Base-by-base conservation (phyloP, 108 stramenopile genomes). In the Poteriospumella lacustris region DNA sequence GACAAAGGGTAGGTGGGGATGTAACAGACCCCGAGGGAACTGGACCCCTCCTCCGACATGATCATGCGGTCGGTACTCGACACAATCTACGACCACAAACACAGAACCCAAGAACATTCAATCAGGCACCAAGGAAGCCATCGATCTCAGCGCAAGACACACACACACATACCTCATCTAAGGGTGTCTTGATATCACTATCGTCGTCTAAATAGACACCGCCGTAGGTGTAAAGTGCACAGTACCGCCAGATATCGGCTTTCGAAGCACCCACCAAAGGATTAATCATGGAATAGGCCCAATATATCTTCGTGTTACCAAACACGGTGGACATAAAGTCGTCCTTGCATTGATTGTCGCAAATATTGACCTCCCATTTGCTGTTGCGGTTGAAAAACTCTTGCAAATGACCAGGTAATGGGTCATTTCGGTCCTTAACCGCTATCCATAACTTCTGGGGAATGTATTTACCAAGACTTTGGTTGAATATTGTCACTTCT, bases 171-270 rank as follows among this genome's bases (percentile, higher is more conserved):
- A 76, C 0, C 1, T 58, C 52, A 0, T 76, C 1, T 29, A 76
- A 58, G 0, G 75, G 75, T 0, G 26, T 34, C 1, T 1, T 34
- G 29, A 52, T 58, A 2, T 31, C 52, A 0, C 29, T 33, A 34
- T 76, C 75, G 0, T 58, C 29, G 58, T 76, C 75, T 2, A 76
- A 0, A 58, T 76, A 76, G 24, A 42, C 31, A 15, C 75, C 75
- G 2, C 75, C 75, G 31, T 58, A 76, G 12, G 40, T 76, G 34
- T 59, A 76, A 2, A 76, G 34, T 0, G 43, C 75, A 29, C 43
- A 43, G 56, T 76, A 76, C 33, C 75, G 5, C 75, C 75, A 76
- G 12, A 76, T 5, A 34, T 76, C 75, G 0, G 75, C 75, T 33
- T 42, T 1, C 0, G 75, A 38, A 0, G 75, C 75, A 33, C 75